Conservation (phyloP, 2,329 filamentous ascomycete species). For the Chaetomium sp. region DNA sequence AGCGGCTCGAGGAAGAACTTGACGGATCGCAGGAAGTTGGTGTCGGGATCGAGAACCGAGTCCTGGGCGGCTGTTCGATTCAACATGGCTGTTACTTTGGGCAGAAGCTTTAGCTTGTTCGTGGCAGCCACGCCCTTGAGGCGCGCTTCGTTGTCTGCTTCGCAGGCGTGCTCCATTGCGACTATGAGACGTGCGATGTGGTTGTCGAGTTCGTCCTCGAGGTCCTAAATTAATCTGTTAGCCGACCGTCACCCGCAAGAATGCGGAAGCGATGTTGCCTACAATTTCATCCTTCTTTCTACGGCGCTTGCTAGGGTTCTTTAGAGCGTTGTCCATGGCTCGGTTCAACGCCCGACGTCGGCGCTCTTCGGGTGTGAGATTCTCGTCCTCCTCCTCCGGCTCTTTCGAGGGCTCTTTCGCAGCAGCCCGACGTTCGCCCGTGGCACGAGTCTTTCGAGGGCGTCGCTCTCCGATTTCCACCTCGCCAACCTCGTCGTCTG, state of each 20-base stretch:
- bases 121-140: conserved; percentile 73
- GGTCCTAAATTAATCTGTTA: conserved; percentile 51
- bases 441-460: conserved; percentile 28
- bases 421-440: conserved; percentile 39
- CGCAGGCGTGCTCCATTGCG: conserved; percentile 84
- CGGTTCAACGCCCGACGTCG: conserved; percentile 77
- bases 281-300: conserved; percentile 85
- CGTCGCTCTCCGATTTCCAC: conserved; percentile 35
- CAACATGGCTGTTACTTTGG: conserved; percentile 79
- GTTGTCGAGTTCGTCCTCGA: conserved; percentile 84
- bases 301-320: conserved; percentile 67
- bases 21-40: conserved; percentile 88
- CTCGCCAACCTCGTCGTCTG: conserved; percentile 47
- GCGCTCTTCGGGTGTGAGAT: conserved; percentile 76
- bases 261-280: conserved; percentile 31
- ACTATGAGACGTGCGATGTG: conserved; percentile 83
- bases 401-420: conserved; percentile 39
- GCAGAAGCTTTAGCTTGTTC: conserved; percentile 89
- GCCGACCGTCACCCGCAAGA: conserved; percentile 19
- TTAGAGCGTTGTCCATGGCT: conserved; percentile 81
- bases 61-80: conserved; percentile 83
- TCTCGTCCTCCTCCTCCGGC: conserved; percentile 66
- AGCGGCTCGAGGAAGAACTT: conserved; percentile 96
- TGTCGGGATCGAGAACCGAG: conserved; percentile 86
- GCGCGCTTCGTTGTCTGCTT: conserved; percentile 77